phyloP scores from a whole-genome alignment of 805 yeast species.

The Metschnikowia picachoensis region DNA sequence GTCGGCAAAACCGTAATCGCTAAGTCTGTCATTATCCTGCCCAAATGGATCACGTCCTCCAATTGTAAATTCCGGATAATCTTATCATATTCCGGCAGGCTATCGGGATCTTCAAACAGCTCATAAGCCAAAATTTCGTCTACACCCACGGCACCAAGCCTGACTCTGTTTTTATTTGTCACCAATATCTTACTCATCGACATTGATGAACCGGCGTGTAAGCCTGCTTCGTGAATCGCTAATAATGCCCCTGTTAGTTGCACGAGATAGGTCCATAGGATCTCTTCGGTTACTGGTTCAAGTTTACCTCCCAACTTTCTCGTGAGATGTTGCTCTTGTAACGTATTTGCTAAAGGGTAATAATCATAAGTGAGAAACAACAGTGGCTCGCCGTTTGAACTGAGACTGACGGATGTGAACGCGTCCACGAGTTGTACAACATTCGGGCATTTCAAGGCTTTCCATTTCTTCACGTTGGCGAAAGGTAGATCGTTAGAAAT shows the following conservation, averaged over 20 bases:
- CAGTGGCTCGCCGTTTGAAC: slow-evolving; percentile 52
- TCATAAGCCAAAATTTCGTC: slow-evolving; percentile 57
- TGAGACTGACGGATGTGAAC: slow-evolving; percentile 83
- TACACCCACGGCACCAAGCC: slow-evolving; percentile 69
- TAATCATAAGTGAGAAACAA: slow-evolving; percentile 80
- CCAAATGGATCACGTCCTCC: slow-evolving; percentile 58
- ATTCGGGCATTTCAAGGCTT: slow-evolving; percentile 47
- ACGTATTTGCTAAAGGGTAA: slow-evolving; percentile 70
- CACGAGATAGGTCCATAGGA: slow-evolving; percentile 70
- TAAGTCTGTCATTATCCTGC: slow-evolving; percentile 54
- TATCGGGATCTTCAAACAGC: slow-evolving; percentile 22
- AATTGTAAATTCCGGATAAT: slow-evolving; percentile 36
- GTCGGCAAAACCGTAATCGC: slow-evolving; percentile 38
- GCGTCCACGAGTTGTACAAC: slow-evolving; percentile 72
- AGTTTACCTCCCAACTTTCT: slow-evolving; percentile 38
- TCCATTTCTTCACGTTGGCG: slow-evolving; percentile 65
- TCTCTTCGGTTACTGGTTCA: slow-evolving; percentile 56
- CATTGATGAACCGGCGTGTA: slow-evolving; percentile 58
- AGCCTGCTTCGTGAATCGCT: slow-evolving; percentile 59
- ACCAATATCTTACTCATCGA: slow-evolving; percentile 68
- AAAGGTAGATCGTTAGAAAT: slow-evolving; percentile 53
- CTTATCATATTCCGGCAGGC: slow-evolving; percentile 4
- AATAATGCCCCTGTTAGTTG: slow-evolving; percentile 71
- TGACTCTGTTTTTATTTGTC: slow-evolving; percentile 66
- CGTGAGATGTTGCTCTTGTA: slow-evolving; percentile 64